phyloP scores from a whole-genome alignment of 805 yeast genomes.

The Metschnikowia koreensis region DNA sequence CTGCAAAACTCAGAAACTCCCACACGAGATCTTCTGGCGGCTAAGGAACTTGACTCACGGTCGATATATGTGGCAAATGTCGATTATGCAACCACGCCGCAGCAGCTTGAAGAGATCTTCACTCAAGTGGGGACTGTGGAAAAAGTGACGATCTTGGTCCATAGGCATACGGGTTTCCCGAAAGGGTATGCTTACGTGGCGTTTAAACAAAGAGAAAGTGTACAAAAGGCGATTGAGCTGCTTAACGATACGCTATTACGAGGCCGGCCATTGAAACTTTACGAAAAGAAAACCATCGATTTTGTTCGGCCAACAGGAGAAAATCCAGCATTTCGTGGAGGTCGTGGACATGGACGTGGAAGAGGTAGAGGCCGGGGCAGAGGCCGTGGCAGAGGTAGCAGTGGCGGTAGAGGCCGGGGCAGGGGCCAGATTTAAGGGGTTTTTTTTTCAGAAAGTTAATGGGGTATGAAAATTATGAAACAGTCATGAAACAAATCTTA shows the following conservation, averaged over 20 bases:
- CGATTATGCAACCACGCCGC: conserved; percentile 48
- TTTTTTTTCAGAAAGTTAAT: background rate
- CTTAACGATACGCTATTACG: conserved; percentile 43
- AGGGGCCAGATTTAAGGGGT: background rate
- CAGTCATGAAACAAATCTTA: background rate
- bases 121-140: conserved; percentile 44
- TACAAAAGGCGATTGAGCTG: conserved; percentile 44
- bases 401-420: background rate
- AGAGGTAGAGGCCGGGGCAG: conserved; percentile 26
- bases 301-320: background rate
- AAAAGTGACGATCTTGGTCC: conserved; percentile 52
- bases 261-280: conserved; percentile 47
- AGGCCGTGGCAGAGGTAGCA: conserved; percentile 30
- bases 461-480: background rate
- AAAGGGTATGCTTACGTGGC: conserved; percentile 67
- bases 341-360: conserved; percentile 22
- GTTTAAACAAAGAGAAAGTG: conserved; percentile 44
- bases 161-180: conserved; percentile 44
- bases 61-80: conserved; percentile 57
- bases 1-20: background rate
- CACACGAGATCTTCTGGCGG: background rate
- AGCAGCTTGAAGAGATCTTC: conserved; percentile 48
- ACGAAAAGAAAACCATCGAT: conserved; percentile 50
- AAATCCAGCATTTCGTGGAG: conserved; percentile 35
- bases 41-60: conserved; percentile 45